Evolutionary conservation across 306 rosid species (phyloP).

Genomic region (Lithocarpus polystachyus): DNA sequence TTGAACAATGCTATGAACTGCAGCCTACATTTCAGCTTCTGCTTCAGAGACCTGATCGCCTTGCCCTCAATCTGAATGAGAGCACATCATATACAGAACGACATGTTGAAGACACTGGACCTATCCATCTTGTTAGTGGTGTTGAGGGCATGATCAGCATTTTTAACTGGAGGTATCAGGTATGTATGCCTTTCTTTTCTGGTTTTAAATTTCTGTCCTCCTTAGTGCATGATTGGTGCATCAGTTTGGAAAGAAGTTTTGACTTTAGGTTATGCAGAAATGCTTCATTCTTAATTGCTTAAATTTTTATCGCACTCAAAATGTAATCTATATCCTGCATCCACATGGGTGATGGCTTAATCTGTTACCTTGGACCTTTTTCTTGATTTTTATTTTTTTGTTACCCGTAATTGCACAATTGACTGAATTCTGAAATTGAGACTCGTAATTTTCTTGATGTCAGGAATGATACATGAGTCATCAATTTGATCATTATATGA

Average conservation of each 20-base stretch:
- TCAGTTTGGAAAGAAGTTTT: background rate
- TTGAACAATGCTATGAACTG: slow-evolving; percentile 93
- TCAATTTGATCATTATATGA: background rate
- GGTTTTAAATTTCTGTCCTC: background rate
- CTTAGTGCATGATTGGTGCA: background rate
- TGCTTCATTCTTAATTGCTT: too few species aligned
- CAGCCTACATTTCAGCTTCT: slow-evolving; percentile 94
- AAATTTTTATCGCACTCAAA: too few species aligned
- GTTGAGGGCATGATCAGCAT: slow-evolving; percentile 76
- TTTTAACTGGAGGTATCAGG: slow-evolving; percentile 69
- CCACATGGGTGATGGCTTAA: background rate
- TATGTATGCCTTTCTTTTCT: slow-evolving; percentile 21
- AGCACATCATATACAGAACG: slow-evolving; percentile 62
- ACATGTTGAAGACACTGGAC: slow-evolving; percentile 56
- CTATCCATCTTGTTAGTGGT: slow-evolving; percentile 68
- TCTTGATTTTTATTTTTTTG: background rate
- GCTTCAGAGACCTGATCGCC: slow-evolving; percentile 84
- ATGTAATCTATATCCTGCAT: background rate
- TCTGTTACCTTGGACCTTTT: background rate
- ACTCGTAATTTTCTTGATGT: background rate
- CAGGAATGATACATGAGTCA: background rate
- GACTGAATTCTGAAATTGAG: background rate
- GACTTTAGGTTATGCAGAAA: background rate
- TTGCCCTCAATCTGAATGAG: slow-evolving; percentile 72
- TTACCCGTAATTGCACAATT: background rate